phyloP scores from a whole-genome alignment of 495 filamentous ascomycete genomes.

The Aspergillus wentii region DNA sequence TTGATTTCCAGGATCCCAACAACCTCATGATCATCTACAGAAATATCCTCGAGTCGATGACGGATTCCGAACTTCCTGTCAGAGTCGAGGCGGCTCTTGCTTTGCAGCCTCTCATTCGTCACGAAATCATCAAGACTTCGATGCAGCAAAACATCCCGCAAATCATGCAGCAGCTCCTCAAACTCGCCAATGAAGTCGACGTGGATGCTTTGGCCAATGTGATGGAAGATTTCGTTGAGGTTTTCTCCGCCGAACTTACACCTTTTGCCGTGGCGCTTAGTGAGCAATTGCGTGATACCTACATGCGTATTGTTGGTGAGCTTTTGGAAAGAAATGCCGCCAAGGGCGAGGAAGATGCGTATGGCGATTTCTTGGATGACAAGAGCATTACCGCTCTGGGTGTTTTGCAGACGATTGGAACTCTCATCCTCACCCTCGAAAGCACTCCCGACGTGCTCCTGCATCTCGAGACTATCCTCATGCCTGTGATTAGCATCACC shows the following conservation, averaged over 20 bases:
- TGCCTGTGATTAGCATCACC: slow-evolving; percentile 94
- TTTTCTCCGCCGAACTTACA: slow-evolving; percentile 91
- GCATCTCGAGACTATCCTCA: slow-evolving; percentile 90
- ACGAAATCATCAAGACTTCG: slow-evolving; percentile 84
- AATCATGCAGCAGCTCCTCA: slow-evolving; percentile 98
- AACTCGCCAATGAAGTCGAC: slow-evolving; percentile 92
- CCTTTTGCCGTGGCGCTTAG: slow-evolving; percentile 97
- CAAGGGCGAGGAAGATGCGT: slow-evolving; percentile 71
- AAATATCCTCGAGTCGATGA: slow-evolving; percentile 96
- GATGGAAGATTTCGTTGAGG: slow-evolving; percentile 99
- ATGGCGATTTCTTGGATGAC: slow-evolving; percentile 90
- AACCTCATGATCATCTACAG: slow-evolving; percentile 94
- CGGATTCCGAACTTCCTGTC: slow-evolving; percentile 84
- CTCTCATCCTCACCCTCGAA: slow-evolving; percentile 91
- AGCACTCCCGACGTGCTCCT: slow-evolving; percentile 91
- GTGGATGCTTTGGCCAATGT: slow-evolving; percentile 94
- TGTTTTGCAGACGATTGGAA: slow-evolving; percentile 96
- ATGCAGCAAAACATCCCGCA: slow-evolving; percentile 99
- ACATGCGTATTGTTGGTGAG: slow-evolving; percentile 88
- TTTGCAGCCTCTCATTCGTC: slow-evolving; percentile 89
- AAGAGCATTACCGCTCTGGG: slow-evolving; percentile 97
- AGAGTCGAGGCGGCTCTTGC: slow-evolving; percentile 93
- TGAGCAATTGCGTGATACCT: slow-evolving; percentile 94
- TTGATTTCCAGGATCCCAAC: slow-evolving; percentile 91
- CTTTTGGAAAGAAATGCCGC: slow-evolving; percentile 75